Evolutionary conservation across 805 yeast species (phyloP).

Genomic region (Zygoascus biomembranicola): DNA sequence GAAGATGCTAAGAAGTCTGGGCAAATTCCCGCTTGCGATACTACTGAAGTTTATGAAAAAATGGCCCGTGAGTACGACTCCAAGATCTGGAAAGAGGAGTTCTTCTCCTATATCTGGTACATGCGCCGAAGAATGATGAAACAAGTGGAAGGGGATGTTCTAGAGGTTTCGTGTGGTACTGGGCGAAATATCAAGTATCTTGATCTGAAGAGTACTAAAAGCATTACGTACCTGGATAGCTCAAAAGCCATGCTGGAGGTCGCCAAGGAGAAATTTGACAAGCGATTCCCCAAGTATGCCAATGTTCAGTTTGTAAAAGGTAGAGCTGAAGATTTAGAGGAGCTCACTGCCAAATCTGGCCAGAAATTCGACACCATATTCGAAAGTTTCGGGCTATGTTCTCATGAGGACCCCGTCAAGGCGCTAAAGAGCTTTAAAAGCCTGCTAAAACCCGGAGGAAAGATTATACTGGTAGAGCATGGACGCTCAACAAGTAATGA

Average conservation of each 20-base stretch:
- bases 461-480: constrained; percentile 82
- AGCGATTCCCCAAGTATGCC: constrained; percentile 54
- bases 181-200: constrained; percentile 83
- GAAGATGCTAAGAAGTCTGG: constrained; percentile 6
- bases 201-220: constrained; percentile 48
- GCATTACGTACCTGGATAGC: constrained; percentile 81
- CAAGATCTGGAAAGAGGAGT: constrained; percentile 69
- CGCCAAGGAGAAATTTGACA: constrained; percentile 63
- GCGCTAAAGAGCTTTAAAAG: constrained; percentile 68
- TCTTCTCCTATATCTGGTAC: constrained; percentile 36
- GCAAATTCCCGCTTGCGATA: constrained; percentile 51
- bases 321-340: constrained; percentile 70
- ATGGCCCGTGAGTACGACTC: constrained; percentile 76
- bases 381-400: constrained; percentile 93
- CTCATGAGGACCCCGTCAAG: constrained; percentile 85
- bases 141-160: constrained; percentile 75
- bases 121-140: constrained; percentile 74
- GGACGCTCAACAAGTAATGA: constrained; percentile 70
- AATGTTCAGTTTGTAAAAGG: constrained; percentile 86
- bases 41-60: constrained; percentile 55
- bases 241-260: constrained; percentile 79
- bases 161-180: constrained; percentile 94
- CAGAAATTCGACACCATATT: constrained; percentile 78
- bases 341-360: constrained; percentile 38
- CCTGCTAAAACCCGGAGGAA: constrained; percentile 81